Conservation (phyloP, 495 filamentous ascomycete species). For the Neurospora discreta region DNA sequence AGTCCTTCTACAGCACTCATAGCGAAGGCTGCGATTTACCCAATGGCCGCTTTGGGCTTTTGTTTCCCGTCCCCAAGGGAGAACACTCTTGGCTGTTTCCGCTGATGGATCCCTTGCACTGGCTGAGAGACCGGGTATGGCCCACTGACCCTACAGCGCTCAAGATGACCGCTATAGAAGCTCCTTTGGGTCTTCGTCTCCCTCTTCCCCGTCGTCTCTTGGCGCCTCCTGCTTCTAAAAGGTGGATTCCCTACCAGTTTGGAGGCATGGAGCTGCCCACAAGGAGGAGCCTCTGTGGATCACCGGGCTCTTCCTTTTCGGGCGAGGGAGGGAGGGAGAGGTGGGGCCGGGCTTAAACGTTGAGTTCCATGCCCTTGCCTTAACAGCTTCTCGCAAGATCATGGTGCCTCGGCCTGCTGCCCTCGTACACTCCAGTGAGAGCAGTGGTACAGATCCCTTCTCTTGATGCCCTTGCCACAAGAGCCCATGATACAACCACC, state of each 20-base stretch:
- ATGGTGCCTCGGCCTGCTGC: neutral
- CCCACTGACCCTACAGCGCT: neutral
- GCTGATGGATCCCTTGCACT: no score
- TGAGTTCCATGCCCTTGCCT: neutral
- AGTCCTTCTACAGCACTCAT: neutral
- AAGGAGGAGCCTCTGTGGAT: neutral
- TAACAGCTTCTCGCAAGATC: neutral
- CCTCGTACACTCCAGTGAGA: neutral
- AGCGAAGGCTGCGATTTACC: no score
- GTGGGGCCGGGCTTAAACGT: neutral
- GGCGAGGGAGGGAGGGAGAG: no score
- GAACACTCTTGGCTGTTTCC: no score
- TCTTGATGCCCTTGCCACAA: neutral
- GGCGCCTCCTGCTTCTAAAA: neutral
- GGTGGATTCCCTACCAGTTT: neutral
- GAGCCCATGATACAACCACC: neutral
- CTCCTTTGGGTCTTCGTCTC: neutral
- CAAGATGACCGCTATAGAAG: neutral
- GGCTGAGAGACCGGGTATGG: no score
- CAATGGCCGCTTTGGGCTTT: no score
- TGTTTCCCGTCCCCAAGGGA: no score
- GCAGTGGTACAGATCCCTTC: neutral
- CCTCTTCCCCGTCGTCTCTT: neutral
- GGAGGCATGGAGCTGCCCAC: neutral
- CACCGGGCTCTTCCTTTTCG: neutral